Evolutionary conservation across 148 eudicot genomes (phyloP), one percentile per base, ranked within the genome.

Genomic region (Vaccinium macrocarpon): DNA sequence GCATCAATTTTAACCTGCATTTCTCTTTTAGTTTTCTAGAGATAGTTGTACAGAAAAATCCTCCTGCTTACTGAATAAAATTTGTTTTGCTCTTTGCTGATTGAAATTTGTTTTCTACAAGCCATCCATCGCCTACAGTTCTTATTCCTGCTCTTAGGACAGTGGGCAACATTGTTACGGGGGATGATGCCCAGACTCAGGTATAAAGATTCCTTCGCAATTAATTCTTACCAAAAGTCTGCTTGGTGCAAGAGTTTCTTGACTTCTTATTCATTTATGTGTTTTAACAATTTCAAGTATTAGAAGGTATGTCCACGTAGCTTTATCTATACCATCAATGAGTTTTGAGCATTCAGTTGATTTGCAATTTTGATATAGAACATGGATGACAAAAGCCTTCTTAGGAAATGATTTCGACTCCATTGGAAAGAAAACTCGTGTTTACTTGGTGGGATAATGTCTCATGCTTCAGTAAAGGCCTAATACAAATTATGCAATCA

Each of bases 141-240:
- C 86, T 90, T 32, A 88, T 90, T 29, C 91, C 92, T 79, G 91
- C 91, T 42, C 92, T 90, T 71, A 88, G 89, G 62, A 88, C 88
- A 32, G 91, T 89, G 76, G 92, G 91, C 42, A 90, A 90, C 80
- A 90, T 90, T 68, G 91, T 90, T 18, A 88, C 91, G 55, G 91
- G 91, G 56, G 91, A 90, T 87, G 92, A 88, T 82, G 49, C 78
- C 27, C 92, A 88, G 71, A 90, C 92, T 80, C 91, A 87, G 91
- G 92, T 88, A 77, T 51, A 10, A 52, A 52, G 6, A 59, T 59
- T 59, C 35, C 35, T 66, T 9, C 16, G 72, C 35, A 23, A 66
- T 14, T 27, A 25, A 1, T 66, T 27, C 72, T 11, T 66, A 66
- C 16, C 12, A 23, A 64, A 66, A 27, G 72, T 66, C 72, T 25